Evolutionary conservation across 441 rosid species (phyloP).

Genomic region (Pelargonium myrrhifolium): DNA sequence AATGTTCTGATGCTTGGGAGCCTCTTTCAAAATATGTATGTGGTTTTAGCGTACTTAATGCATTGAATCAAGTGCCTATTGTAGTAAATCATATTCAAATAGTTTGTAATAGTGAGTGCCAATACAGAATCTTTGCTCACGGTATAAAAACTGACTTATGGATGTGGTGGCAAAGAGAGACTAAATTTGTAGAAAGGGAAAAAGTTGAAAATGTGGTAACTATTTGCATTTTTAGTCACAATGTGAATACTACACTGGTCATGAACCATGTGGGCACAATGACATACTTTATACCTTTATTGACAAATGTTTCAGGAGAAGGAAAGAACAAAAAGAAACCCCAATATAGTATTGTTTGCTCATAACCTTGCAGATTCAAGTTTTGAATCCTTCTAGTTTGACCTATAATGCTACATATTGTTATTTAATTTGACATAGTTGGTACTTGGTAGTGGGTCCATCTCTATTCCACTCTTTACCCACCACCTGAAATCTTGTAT

Average conservation of each 20-base stretch:
- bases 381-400: conserved; percentile 15
- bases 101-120: too few species aligned
- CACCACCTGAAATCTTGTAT: not conserved
- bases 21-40: too few species aligned
- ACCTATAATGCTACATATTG: not conserved
- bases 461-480: conserved; percentile 9
- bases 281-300: not conserved
- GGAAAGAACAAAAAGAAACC: conserved; percentile 33
- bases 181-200: too few species aligned
- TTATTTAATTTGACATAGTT: not conserved
- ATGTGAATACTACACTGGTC: not conserved
- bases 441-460: conserved; percentile 16
- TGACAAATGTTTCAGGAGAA: not conserved
- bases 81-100: too few species aligned
- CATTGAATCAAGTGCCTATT: too few species aligned
- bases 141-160: too few species aligned
- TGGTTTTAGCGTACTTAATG: too few species aligned
- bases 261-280: not conserved
- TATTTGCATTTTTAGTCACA: too few species aligned
- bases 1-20: too few species aligned
- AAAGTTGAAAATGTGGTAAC: not conserved
- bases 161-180: too few species aligned
- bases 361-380: conserved; percentile 9
- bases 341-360: conserved; percentile 19
- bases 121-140: too few species aligned